Base-by-base conservation (phyloP, 1,284 basidiomycete species). In the Melampsora larici-populina region DNA sequence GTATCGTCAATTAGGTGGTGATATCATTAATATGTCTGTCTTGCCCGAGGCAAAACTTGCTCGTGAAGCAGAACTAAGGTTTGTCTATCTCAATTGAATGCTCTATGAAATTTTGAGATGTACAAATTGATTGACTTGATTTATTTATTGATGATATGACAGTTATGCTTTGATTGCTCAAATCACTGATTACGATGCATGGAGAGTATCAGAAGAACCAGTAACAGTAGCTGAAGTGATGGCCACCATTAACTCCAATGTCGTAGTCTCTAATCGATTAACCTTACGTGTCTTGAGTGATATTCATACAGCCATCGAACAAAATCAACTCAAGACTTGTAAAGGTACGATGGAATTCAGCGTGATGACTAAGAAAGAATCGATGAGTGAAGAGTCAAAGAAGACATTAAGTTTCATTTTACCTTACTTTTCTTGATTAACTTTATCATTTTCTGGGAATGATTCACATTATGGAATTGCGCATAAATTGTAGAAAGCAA, bases 41-140 rank as follows among this genome's bases (percentile, higher is more conserved):
- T 86, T 99, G 48, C 96, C 96, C 1, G 96, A 99, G 85, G 90
- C 95, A 33, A 99, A 99, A 86, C 87, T 98, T 31, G 96, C 96
- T 2, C 86, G 95, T 33, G 96, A 99, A 85, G 94, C 93, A 1
- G 96, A 99, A 85, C 84, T 99, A 21, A 90, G 91, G 93, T 94
- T 79, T 78, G 88, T 1, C 92, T 93, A 92, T 93, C 71, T 69
- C 17, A 15, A 33, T 21, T 17, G 51, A 21, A 11, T n/a, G 29
- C 21, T 70, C 67, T 51, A 60, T 40, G 36, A 18, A 9, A n/a
- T 6, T 31, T 70, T 43, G 63, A 31, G 43, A 26, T 26, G 9
- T 3, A 40, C 36, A 40, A 40, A 40, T 8, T 40, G 2, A 40
- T 40, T 40, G 5, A 40, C 36, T 40, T 40, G 36, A 40, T 40